phyloP scores from a whole-genome alignment of 768 basidiomycete species.

The Agrocybe pediades region DNA sequence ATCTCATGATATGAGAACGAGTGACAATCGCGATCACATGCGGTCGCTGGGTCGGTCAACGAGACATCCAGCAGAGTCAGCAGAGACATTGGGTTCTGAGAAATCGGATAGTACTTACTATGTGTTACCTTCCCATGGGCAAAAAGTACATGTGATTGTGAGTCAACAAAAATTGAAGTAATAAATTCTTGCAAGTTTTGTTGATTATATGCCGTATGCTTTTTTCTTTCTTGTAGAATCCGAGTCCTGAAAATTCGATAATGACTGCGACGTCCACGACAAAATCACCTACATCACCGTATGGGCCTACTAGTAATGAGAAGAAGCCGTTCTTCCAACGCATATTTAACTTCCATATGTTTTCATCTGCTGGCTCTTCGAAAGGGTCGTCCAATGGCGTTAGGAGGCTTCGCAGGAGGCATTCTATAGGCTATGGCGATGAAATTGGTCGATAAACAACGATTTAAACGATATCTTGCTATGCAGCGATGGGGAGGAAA shows the following conservation, averaged over 20 bases:
- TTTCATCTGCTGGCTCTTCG: slow-evolving; percentile 41
- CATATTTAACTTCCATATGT: slow-evolving; percentile 53
- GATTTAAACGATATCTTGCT: too few species aligned
- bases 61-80: slow-evolving; percentile 30
- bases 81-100: slow-evolving; percentile 46
- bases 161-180: slow-evolving; percentile 28
- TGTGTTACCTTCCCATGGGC: slow-evolving; percentile 68
- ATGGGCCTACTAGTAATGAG: slow-evolving; percentile 33
- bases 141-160: slow-evolving; percentile 76
- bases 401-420: slow-evolving; percentile 47
- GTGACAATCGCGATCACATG: slow-evolving; percentile 15
- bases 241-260: slow-evolving; percentile 51
- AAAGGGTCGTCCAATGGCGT: slow-evolving; percentile 31
- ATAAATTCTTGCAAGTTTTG: not conserved
- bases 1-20: slow-evolving; percentile 38
- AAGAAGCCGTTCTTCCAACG: slow-evolving; percentile 67
- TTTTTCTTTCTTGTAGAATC: slow-evolving; percentile 29
- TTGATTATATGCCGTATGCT: slow-evolving; percentile 8
- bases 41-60: slow-evolving; percentile 20
- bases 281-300: slow-evolving; percentile 56
- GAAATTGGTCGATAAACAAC: slow-evolving; percentile 15
- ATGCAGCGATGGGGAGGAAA: slow-evolving; percentile 5
- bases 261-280: slow-evolving; percentile 61
- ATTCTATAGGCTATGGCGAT: slow-evolving; percentile 44
- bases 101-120: slow-evolving; percentile 76